Conservation (phyloP, 805 yeast species). For the Candida bentonensis region DNA sequence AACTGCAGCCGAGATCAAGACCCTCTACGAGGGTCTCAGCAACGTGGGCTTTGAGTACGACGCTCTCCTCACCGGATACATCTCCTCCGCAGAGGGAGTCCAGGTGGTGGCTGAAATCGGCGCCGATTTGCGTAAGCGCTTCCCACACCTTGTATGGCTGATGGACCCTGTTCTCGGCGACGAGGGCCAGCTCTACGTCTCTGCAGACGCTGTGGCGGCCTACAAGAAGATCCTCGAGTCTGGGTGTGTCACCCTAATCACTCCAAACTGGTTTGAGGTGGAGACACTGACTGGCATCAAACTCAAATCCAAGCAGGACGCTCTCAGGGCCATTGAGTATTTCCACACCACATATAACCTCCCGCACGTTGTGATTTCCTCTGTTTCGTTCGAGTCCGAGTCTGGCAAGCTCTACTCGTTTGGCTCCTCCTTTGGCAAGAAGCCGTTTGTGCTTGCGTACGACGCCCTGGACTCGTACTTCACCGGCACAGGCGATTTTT, state of each 20-base stretch:
- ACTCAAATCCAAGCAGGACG: conserved; percentile 26
- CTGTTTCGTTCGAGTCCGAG: conserved; percentile 26
- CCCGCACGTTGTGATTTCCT: conserved; percentile 53
- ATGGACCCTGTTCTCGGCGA: conserved; percentile 92
- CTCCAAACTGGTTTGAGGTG: conserved; percentile 86
- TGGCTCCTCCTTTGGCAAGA: conserved; percentile 24
- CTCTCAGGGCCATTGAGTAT: conserved; percentile 31
- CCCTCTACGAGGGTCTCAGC: conserved; percentile 41
- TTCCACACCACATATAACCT: conserved; percentile 38
- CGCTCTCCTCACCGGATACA: conserved; percentile 67
- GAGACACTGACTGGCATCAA: conserved; percentile 50
- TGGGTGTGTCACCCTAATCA: conserved; percentile 51
- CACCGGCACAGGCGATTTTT: conserved; percentile 91
- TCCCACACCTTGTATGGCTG: conserved; percentile 34
- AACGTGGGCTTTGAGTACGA: conserved; percentile 39
- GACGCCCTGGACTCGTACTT: conserved; percentile 66
- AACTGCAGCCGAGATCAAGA: conserved; percentile 30
- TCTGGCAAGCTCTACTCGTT: conserved; percentile 27
- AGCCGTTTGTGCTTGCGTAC: conserved; percentile 31
- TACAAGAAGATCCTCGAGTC: conserved; percentile 32
- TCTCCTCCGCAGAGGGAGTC: conserved; percentile 48
- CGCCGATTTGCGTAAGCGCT: conserved; percentile 17
- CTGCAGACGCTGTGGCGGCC: conserved; percentile 41
- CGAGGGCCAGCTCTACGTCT: conserved; percentile 67
- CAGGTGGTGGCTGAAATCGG: conserved; percentile 33